Evolutionary conservation across 371 early-diverging fungal genomes (phyloP), one percentile per base, ranked within the genome.

Genomic region (Synchytrium microbalum): DNA sequence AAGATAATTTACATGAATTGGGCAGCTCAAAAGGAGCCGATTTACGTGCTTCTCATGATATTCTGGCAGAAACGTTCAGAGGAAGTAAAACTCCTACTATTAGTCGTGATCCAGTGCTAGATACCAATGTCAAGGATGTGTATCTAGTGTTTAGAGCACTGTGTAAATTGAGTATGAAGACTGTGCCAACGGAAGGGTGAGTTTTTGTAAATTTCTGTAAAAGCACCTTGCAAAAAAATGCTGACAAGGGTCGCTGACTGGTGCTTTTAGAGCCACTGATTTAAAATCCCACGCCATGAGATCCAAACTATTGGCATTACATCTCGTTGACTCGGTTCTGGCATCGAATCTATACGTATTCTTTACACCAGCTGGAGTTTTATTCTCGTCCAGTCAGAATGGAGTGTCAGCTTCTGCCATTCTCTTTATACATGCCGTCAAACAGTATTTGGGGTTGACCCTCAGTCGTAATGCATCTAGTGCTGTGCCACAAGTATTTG

Each of bases 101-200:
- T 38, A 38, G 46, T 19, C 5, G 46, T 10, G 46, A 38, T 19
- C 46, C 46, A 38, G 46, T 19, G 13, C 68, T 65, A 60, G 75
- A 82, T 31, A 66, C 73, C 29, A 76, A 77, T 66, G 67, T 83
- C 67, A 79, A 86, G 62, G 96, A 97, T 72, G 91, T 90, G 1
- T 92, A 89, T 46, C 75, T 92, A 24, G 87, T 94, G 0, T 87
- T 97, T 72, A 87, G 96, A 13, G 91, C 95, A 0, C 80, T 97
- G 26, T 94, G 95, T 78, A 91, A 91, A 67, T 81, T 95, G n/a
- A 90, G 91, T 24, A 92, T 93, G 84, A 85, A 89, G 54, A 69
- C 76, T 29, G 75, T 85, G 54, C 72, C 81, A 19, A 75, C 73
- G 23, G 80, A 79, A 61, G 73, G 69, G 77, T 80, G 68, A 46